phyloP scores from a whole-genome alignment of 257 asterid species.

The Capsicum pubescens region DNA sequence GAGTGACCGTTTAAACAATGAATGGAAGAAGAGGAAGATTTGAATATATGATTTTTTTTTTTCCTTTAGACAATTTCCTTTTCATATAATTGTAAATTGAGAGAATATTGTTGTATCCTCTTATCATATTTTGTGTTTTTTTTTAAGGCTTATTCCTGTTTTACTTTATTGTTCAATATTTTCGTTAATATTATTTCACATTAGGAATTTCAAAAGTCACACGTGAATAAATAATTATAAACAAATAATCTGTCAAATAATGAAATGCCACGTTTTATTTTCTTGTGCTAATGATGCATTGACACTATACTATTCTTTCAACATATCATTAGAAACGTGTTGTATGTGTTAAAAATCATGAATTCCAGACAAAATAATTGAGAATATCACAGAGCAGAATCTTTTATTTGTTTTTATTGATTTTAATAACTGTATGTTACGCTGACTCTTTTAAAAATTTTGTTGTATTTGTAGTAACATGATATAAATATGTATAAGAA shows the following conservation, averaged over 20 bases:
- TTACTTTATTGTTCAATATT: neutral
- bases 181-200: neutral
- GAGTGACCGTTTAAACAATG: neutral
- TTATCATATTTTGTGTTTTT: neutral
- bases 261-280: neutral
- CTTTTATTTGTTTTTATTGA: too few relatives aligned
- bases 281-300: neutral
- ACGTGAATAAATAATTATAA: neutral
- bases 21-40: neutral
- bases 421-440: too few relatives aligned
- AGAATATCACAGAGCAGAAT: neutral
- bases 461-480: too few relatives aligned
- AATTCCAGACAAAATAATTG: neutral
- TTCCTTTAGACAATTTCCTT: neutral
- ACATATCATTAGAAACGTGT: neutral
- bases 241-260: neutral
- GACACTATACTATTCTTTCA: neutral
- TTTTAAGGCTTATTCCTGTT: neutral
- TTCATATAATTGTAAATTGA: too few relatives aligned
- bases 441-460: too few relatives aligned
- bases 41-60: neutral
- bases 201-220: neutral
- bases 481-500: too few relatives aligned
- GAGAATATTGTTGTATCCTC: too few relatives aligned
- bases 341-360: neutral